These are phyloP conservation scores for Cercospora beticola DNA, from an alignment of 2,329 filamentous ascomycete genomes.

Conservation along the genomic window DNA sequence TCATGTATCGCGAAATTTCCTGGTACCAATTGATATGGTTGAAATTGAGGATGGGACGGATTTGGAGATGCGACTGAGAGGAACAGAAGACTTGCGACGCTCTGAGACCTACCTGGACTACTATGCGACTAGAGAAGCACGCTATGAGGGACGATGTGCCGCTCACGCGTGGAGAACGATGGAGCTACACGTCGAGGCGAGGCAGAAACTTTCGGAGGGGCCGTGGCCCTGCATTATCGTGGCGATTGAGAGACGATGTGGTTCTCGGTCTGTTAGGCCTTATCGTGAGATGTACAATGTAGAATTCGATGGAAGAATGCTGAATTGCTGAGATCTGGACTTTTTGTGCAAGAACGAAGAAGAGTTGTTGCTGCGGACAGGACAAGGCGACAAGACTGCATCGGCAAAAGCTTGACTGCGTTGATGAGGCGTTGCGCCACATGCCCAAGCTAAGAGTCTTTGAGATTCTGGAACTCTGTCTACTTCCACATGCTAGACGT, in stretches of 20 bases:
- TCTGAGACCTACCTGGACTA: background rate
- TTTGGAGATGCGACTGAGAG: background rate
- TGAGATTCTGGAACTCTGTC: background rate
- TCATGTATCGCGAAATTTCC: constrained; percentile 6
- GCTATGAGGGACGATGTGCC: background rate
- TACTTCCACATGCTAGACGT: background rate
- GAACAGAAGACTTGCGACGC: background rate
- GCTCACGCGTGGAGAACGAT: background rate
- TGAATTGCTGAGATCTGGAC: background rate
- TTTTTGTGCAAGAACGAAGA: background rate
- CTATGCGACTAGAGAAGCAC: constrained; percentile 1
- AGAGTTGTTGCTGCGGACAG: background rate
- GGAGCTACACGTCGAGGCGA: background rate
- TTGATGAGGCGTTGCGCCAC: background rate
- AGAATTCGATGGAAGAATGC: background rate
- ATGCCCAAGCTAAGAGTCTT: background rate
- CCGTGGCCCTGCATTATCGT: background rate
- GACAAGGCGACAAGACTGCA: background rate
- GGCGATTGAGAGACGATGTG: background rate
- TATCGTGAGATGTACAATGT: background rate
- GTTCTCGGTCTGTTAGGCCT: background rate
- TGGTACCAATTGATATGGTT: background rate
- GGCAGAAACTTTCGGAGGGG: constrained; percentile 1
- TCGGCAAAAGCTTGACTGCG: background rate
- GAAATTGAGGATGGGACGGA: background rate